A percentile compares a stretch with the other conserved stretches of the same genome.
Conservation (phyloP, 2,329 filamentous ascomycete genomes). For the Fonsecaea erecta region DNA sequence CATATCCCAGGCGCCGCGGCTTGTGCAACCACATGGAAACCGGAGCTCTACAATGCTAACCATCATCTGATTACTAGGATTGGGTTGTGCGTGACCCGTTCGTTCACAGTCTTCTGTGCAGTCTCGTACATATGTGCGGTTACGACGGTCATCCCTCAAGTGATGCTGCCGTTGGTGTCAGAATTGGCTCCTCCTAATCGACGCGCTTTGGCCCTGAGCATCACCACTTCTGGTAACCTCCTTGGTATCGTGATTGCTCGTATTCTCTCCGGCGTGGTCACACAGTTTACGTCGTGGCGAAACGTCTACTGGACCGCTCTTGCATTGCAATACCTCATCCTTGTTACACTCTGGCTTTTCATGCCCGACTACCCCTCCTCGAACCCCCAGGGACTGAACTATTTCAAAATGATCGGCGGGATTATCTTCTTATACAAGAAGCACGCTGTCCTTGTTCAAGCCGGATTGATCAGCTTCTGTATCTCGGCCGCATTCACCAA, state of each 20-base stretch:
- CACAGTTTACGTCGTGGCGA: conserved; percentile 75
- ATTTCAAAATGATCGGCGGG: conserved; percentile 61
- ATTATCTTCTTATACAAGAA: conserved; percentile 68
- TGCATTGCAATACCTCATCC: conserved; percentile 70
- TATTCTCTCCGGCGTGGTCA: conserved; percentile 73
- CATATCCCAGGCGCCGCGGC: neutral
- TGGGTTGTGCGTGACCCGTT: conserved; percentile 70
- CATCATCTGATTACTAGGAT: conserved; percentile 46
- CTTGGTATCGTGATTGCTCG: conserved; percentile 77
- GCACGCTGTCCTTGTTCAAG: conserved; percentile 72
- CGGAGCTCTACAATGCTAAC: conserved; percentile 1
- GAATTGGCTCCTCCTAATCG: conserved; percentile 73
- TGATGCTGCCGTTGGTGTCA: conserved; percentile 80
- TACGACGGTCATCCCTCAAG: conserved; percentile 78
- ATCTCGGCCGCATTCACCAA: conserved; percentile 65
- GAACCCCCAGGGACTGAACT: conserved; percentile 60
- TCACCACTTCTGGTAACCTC: conserved; percentile 75
- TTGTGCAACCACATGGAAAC: neutral
- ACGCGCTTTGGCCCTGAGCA: conserved; percentile 70
- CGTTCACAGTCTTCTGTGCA: conserved; percentile 67
- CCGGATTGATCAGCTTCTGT: conserved; percentile 69
- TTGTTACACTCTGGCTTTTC: conserved; percentile 68
- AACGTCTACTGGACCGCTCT: conserved; percentile 79
- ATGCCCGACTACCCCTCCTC: conserved; percentile 82
- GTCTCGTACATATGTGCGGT: conserved; percentile 75